These are phyloP conservation scores for Kwoniella dejecticola DNA, from an alignment of 768 basidiomycete genomes.

Conservation along the genomic window DNA sequence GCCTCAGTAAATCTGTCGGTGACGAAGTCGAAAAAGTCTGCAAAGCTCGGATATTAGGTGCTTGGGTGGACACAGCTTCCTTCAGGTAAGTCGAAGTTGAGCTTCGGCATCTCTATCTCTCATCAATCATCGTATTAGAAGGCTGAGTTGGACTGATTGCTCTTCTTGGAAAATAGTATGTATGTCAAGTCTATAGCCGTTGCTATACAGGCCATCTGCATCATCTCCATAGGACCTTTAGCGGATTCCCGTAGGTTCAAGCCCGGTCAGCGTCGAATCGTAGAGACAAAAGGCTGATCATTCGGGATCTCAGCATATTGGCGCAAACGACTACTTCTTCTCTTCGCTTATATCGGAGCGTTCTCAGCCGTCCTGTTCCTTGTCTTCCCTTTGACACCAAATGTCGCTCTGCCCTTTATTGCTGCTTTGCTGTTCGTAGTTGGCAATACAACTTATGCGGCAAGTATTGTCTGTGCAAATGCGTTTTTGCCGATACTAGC, in stretches of 20 bases:
- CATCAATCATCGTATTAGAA: neutral
- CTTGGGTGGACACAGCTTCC: conserved; percentile 87
- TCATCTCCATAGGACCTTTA: conserved; percentile 89
- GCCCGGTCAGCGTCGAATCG: too few relatives aligned
- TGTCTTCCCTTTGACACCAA: conserved; percentile 65
- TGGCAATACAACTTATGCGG: conserved; percentile 85
- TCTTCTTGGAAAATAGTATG: conserved; percentile 64
- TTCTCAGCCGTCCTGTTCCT: conserved; percentile 71
- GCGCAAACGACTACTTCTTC: conserved; percentile 75
- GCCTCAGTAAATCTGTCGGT: conserved; percentile 9
- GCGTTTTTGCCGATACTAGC: conserved; percentile 79
- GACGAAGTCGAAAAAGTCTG: conserved; percentile 61
- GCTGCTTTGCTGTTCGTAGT: conserved; percentile 70
- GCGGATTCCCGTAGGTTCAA: conserved; percentile 77
- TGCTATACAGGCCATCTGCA: conserved; percentile 84
- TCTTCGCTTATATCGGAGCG: conserved; percentile 74
- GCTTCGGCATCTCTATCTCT: too few relatives aligned
- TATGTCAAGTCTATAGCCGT: conserved; percentile 88
- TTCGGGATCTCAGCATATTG: conserved; percentile 59
- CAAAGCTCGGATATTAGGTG: conserved; percentile 77
- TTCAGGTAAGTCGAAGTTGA: conserved; percentile 86
- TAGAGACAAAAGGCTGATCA: too few relatives aligned
- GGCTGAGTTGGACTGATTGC: conserved; percentile 10
- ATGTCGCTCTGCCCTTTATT: conserved; percentile 64
- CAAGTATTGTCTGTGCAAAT: conserved; percentile 84